Evolutionary conservation across 169 alveolate genomes (phyloP).

Genomic region (Sarcocystis neurona): DNA sequence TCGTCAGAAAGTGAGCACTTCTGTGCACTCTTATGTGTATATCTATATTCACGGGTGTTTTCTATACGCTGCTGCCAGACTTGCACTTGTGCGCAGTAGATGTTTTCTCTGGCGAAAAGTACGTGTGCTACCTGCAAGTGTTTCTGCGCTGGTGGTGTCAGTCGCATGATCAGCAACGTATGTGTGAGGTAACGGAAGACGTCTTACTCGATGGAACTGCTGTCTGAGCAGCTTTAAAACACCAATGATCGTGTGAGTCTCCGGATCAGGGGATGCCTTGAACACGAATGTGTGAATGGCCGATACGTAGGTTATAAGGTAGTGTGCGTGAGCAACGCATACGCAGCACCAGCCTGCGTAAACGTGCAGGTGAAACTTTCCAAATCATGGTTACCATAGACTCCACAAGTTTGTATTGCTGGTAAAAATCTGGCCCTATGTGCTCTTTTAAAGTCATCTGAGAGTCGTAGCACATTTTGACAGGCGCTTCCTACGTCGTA

Average conservation of each 20-base stretch:
- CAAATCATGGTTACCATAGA: neutral
- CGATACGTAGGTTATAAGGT: neutral
- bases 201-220: conserved; percentile 54
- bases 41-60: neutral
- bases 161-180: conserved; percentile 5
- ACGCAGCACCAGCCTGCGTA: neutral
- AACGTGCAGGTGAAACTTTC: neutral
- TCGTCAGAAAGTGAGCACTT: neutral
- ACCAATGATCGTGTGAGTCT: neutral
- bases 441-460: conserved; percentile 43
- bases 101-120: neutral
- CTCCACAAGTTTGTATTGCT: neutral
- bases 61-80: neutral
- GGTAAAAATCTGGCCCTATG: conserved; percentile 42
- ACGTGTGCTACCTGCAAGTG: neutral
- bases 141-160: neutral
- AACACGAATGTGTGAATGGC: neutral
- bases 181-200: neutral
- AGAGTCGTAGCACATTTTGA: neutral
- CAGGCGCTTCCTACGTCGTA: neutral
- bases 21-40: neutral
- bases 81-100: neutral
- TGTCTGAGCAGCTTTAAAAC: conserved; percentile 44
- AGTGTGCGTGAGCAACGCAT: neutral
- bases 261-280: conserved; percentile 6